phyloP scores from a whole-genome alignment of 257 asterid species.

The Cordia subcordata region DNA sequence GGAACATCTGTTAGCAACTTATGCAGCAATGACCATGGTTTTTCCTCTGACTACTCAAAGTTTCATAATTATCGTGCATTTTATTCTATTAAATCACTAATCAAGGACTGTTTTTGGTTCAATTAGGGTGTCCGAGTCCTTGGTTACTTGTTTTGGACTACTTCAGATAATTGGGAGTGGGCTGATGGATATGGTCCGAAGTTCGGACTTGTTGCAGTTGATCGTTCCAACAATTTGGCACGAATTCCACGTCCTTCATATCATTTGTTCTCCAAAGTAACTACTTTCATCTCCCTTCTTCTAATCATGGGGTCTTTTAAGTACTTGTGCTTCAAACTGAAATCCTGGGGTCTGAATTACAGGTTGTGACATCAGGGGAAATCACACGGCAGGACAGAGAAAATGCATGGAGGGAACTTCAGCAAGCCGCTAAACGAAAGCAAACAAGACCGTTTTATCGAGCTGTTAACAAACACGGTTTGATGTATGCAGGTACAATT shows the following conservation, averaged over 20 bases:
- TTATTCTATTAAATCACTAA: constrained; percentile 6
- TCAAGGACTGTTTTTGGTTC: constrained; percentile 6
- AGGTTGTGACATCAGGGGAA: constrained; percentile 80
- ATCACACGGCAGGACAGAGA: constrained; percentile 61
- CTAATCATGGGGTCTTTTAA: neutral
- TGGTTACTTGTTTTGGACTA: constrained; percentile 96
- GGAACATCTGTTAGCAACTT: constrained; percentile 82
- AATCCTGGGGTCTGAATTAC: constrained; percentile 13
- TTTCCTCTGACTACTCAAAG: constrained; percentile 14
- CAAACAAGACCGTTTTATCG: constrained; percentile 79
- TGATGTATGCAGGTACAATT: constrained; percentile 91
- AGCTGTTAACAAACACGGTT: constrained; percentile 58
- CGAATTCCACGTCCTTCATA: constrained; percentile 83
- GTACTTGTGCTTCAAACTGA: constrained; percentile 4
- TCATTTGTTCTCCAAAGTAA: constrained; percentile 64
- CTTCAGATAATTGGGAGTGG: constrained; percentile 99
- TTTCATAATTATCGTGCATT: neutral
- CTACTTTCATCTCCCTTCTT: constrained; percentile 2
- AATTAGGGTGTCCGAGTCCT: constrained; percentile 75
- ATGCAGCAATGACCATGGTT: constrained; percentile 81
- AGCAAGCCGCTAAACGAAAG: constrained; percentile 59
- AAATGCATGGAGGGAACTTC: constrained; percentile 75
- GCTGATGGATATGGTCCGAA: constrained; percentile 99
- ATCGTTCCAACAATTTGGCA: constrained; percentile 72
- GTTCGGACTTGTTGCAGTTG: constrained; percentile 90